A percentile compares a stretch with the other conserved stretches of the same genome.
phyloP scores from a whole-genome alignment of 139 green algal genomes.

The Chlamydomonas sp. region DNA sequence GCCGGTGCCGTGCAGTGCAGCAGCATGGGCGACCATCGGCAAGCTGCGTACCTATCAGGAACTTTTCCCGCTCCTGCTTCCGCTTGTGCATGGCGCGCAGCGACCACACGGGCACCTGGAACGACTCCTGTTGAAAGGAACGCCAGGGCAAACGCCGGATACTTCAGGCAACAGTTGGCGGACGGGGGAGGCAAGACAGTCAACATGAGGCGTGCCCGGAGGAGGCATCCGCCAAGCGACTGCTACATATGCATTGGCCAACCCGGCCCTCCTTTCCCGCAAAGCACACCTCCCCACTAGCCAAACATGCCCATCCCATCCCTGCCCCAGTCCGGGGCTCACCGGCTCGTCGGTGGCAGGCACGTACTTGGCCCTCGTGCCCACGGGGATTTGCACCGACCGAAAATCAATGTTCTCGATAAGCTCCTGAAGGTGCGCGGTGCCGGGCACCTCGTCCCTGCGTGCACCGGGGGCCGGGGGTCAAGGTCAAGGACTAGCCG shows the following conservation, averaged over 20 bases:
- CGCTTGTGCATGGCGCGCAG: conserved; percentile 42
- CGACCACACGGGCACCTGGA: conserved; percentile 41
- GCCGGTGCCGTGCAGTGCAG: no score
- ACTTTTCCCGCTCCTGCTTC: conserved; percentile 29
- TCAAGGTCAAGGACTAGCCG: no score
- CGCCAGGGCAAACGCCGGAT: background rate
- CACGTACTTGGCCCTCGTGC: conserved; percentile 22
- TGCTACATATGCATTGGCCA: background rate
- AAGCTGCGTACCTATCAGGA: background rate
- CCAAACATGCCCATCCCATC: background rate
- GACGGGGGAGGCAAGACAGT: background rate
- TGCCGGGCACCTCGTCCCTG: background rate
- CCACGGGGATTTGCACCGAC: conserved; percentile 5
- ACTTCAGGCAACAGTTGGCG: background rate
- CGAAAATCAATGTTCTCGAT: conserved; percentile 28
- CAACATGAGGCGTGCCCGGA: background rate
- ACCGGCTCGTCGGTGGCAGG: conserved; percentile 15
- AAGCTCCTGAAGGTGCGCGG: conserved; percentile 26
- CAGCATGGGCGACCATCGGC: no score
- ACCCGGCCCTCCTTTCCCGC: background rate
- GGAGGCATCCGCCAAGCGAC: background rate
- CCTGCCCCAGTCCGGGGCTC: background rate
- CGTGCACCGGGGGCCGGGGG: background rate
- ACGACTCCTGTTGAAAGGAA: conserved; percentile 15
- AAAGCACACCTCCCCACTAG: no score